Conservation (phyloP, 768 basidiomycete species). For the Hericium coralloides region DNA sequence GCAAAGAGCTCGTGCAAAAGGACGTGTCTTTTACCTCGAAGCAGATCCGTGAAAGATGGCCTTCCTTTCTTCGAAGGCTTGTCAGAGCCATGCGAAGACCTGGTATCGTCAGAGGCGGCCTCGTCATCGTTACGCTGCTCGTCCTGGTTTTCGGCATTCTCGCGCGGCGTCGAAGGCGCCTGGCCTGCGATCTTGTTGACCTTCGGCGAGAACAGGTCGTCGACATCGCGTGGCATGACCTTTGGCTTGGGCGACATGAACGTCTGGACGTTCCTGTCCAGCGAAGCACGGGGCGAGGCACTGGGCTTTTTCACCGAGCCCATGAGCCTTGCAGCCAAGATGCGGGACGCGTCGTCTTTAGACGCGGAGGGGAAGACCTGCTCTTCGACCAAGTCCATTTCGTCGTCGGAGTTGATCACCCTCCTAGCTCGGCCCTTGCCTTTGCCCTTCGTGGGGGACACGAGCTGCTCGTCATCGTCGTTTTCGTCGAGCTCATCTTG, state of each 20-base stretch:
- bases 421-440: conserved; percentile 1
- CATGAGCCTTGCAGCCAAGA: background rate
- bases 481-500: background rate
- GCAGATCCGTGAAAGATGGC: too few relatives aligned
- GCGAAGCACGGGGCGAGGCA: background rate
- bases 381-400: background rate
- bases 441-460: background rate
- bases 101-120: too few relatives aligned
- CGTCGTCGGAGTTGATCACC: background rate
- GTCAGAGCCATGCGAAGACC: too few relatives aligned
- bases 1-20: too few relatives aligned
- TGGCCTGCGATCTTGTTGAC: background rate
- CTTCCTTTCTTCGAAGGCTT: too few relatives aligned
- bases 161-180: background rate
- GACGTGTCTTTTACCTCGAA: too few relatives aligned
- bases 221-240: background rate
- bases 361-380: background rate
- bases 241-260: background rate
- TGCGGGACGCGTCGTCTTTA: background rate
- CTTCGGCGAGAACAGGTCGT: background rate
- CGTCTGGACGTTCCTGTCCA: background rate
- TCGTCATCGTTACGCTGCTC: background rate
- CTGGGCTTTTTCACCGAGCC: background rate
- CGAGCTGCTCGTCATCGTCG: background rate
- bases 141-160: background rate